These are phyloP conservation scores for Cercospora canescens DNA, from an alignment of 2,329 filamentous ascomycete genomes.

Conservation along the genomic window DNA sequence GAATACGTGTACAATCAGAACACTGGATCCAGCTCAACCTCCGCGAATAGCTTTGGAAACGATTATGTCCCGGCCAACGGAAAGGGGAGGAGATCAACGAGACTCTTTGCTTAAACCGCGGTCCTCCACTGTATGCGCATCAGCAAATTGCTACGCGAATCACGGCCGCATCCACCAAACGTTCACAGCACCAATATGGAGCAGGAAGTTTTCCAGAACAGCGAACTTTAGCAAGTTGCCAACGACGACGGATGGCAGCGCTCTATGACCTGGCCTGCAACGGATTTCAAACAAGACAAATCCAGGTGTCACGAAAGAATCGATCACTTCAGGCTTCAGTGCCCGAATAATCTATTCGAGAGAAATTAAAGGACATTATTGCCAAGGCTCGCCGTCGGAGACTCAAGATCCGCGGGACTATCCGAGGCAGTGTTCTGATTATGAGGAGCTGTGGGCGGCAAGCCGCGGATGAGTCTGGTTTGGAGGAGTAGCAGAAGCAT, in stretches of 20 bases:
- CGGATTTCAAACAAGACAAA: neutral
- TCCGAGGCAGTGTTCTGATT: neutral
- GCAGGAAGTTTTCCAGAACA: neutral
- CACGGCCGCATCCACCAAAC: neutral
- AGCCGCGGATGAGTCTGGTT: neutral
- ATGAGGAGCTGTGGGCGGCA: neutral
- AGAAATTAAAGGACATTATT: neutral
- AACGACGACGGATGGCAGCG: neutral
- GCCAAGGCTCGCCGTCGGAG: neutral
- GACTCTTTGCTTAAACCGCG: neutral
- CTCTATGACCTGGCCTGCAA: neutral
- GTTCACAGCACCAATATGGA: neutral
- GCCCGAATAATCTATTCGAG: neutral
- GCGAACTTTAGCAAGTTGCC: neutral
- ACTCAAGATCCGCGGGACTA: neutral
- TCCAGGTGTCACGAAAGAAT: neutral
- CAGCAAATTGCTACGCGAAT: neutral
- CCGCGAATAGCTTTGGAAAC: conserved; percentile 22
- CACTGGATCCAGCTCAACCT: conserved; percentile 23
- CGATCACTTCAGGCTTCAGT: neutral
- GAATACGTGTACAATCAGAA: conserved; percentile 75
- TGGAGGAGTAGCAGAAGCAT: neutral
- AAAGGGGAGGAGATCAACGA: neutral
- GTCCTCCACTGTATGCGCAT: neutral
- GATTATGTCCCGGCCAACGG: conserved; percentile 1